Percentiles rank a stretch among this genome's conserved stretches.
Conservation (phyloP, 352 stramenopile species). For the Phytophthora agathidicida region DNA sequence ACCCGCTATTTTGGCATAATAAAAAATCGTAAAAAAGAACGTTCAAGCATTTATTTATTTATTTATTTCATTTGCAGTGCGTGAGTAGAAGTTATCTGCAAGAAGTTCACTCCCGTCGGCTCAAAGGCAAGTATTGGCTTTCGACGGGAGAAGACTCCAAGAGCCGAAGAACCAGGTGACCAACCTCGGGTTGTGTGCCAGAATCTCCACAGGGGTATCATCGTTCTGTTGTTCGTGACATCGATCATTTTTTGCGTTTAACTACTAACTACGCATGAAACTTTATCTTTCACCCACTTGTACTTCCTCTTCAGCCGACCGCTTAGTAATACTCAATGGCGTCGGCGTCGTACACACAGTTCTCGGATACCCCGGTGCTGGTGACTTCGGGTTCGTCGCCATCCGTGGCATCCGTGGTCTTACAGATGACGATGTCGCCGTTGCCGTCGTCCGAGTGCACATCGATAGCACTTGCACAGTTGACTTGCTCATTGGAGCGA, state of each 20-base stretch:
- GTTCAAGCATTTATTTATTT: too few species aligned
- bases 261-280: conserved; percentile 15
- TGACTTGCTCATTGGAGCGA: too few species aligned
- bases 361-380: conserved; percentile 26
- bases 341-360: conserved; percentile 29
- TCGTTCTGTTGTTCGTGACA: conserved; percentile 11
- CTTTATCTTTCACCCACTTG: conserved; percentile 6
- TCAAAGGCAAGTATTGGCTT: too few species aligned
- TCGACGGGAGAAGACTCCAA: too few species aligned
- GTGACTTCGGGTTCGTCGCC: conserved; percentile 26
- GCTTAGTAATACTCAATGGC: conserved; percentile 32
- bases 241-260: conserved; percentile 21
- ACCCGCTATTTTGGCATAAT: too few species aligned
- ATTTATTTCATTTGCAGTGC: too few species aligned
- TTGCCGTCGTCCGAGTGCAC: conserved; percentile 29
- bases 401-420: conserved; percentile 28
- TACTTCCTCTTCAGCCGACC: neutral
- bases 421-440: conserved; percentile 27
- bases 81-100: too few species aligned
- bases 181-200: too few species aligned
- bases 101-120: too few species aligned
- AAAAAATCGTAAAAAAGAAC: too few species aligned
- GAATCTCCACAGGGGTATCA: conserved; percentile 40
- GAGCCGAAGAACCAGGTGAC: too few species aligned
- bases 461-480: conserved; percentile 6